Evolutionary conservation across 805 yeast species (phyloP).

Genomic region (Saccharomyces cerevisiae): DNA sequence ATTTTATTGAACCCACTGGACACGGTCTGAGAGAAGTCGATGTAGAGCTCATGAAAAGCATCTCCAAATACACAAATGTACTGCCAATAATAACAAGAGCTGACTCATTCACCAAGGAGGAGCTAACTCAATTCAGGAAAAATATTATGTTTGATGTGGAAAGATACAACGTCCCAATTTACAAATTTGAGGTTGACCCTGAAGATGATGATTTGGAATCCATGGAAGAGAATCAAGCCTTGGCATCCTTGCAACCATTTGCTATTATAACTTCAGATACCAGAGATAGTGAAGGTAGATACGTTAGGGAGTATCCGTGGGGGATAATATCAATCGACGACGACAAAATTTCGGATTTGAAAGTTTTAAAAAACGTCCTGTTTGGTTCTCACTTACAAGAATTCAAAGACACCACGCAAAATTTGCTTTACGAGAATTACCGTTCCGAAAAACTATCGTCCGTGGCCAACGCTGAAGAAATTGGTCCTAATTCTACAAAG

Average conservation of each 20-base stretch:
- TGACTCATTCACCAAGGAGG: conserved; percentile 59
- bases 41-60: conserved; percentile 58
- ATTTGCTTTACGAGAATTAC: conserved; percentile 65
- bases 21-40: conserved; percentile 74
- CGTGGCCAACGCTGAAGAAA: conserved; percentile 34
- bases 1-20: conserved; percentile 68
- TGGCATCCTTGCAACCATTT: conserved; percentile 65
- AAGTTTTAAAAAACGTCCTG: conserved; percentile 54
- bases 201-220: conserved; percentile 66
- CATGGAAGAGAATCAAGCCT: conserved; percentile 56
- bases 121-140: conserved; percentile 50
- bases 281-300: conserved; percentile 46
- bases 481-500: conserved; percentile 7
- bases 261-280: conserved; percentile 62
- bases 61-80: conserved; percentile 66
- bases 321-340: conserved; percentile 49
- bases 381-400: conserved; percentile 81
- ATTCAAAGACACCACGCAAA: conserved; percentile 73
- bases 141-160: conserved; percentile 57
- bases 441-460: conserved; percentile 67
- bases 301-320: conserved; percentile 72
- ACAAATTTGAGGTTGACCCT: conserved; percentile 62
- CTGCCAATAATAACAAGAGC: conserved; percentile 65
- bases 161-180: conserved; percentile 61
- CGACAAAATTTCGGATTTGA: conserved; percentile 45